Base-by-base conservation (phyloP, 2,329 filamentous ascomycete species). In the Torrubiella hemipterigena region DNA sequence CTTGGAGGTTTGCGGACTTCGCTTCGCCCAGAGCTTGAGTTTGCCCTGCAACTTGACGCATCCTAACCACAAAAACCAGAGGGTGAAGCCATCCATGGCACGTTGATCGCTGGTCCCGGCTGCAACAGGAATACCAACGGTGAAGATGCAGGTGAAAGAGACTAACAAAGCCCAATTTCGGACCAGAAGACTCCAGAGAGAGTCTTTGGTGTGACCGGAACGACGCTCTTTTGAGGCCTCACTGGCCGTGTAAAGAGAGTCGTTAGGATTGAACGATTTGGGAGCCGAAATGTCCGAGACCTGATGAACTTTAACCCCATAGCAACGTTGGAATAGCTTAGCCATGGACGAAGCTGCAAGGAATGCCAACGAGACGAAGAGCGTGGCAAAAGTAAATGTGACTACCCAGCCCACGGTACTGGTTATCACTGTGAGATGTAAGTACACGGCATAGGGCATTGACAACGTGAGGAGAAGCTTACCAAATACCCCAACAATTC, bases 41-140 rank as follows among this genome's bases (percentile, higher is more conserved):
- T 38, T 28, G 0, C 46, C 42, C 28, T 69, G 65, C 3, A 56
- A 31, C 1, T 47, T 44, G 3, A 62, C 51, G 5, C 55, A 54
- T 12, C 49, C 43, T 9, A 61, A 54, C 70, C 71, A 75, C 25
- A 65, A 39, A 23, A 64, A 59, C 43, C 66, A 59, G 4, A 72
- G 47, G 10, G 62, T 49, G 16, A 56, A 59, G 1, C 59, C 59
- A 22, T 72, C 60, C 4, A 73, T 51, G 3, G 58, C 43, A 1
- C 56, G 50, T 15, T 59, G 52, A 30, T 58, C 54, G 3, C 44
- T 34, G 0, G 41, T 38, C 0, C 34, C 24, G 3, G 46, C 40
- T 1, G 62, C 55, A 1, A 68, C 35, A 0, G 65, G 65, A 0
- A 63, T 36, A 3, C 63, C 64, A 7, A 66, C 20, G 1, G 48